These are phyloP conservation scores for Asterionellopsis glacialis DNA, from an alignment of 108 stramenopile genomes.

Conservation along the genomic window DNA sequence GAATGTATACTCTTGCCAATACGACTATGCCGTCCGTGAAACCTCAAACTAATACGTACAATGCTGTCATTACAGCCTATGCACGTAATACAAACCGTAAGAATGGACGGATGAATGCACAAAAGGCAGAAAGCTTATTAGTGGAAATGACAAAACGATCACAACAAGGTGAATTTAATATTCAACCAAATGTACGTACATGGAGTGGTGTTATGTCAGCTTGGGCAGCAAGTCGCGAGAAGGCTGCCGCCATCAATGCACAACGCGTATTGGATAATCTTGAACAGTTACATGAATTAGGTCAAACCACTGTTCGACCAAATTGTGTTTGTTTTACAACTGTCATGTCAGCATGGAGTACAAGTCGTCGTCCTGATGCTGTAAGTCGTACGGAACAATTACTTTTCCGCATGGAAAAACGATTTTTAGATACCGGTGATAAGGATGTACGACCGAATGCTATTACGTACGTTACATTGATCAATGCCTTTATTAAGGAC, in stretches of 20 bases:
- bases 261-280: constrained; percentile 51
- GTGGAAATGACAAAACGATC: constrained; percentile 26
- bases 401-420: constrained; percentile 37
- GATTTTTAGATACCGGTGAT: constrained; percentile 24
- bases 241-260: constrained; percentile 48
- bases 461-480: constrained; percentile 37
- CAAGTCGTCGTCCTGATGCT: constrained; percentile 33
- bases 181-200: constrained; percentile 29
- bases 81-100: constrained; percentile 25
- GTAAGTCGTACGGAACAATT: constrained; percentile 44
- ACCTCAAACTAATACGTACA: constrained; percentile 48
- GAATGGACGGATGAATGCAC: constrained; percentile 10
- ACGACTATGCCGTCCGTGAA: constrained; percentile 14
- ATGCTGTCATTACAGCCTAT: constrained; percentile 56
- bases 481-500: constrained; percentile 32
- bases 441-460: constrained; percentile 36
- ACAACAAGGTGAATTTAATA: constrained; percentile 22
- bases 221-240: constrained; percentile 47
- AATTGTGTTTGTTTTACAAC: constrained; percentile 41
- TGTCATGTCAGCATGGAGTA: constrained; percentile 52
- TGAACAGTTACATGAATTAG: constrained; percentile 35
- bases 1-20: constrained; percentile 35
- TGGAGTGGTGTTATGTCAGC: constrained; percentile 59
- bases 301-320: constrained; percentile 21
- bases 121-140: constrained; percentile 26